Conservation (phyloP, 2,329 filamentous ascomycete species). For the Parastagonospora nodorum region DNA sequence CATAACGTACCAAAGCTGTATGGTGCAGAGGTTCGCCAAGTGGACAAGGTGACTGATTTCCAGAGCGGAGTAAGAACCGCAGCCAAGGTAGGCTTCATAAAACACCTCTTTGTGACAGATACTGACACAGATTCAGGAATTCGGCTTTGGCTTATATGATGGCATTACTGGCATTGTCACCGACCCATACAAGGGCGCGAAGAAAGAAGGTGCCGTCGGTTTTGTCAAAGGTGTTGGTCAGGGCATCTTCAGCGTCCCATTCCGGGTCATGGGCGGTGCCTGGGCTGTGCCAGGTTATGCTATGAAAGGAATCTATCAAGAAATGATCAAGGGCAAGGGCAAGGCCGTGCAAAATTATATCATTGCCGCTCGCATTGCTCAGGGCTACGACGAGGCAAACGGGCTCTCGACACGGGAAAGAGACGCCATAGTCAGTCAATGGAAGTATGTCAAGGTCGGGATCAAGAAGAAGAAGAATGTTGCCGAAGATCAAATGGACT, state of each 20-base stretch:
- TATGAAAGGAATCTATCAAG: constrained; percentile 80
- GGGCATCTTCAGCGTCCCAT: constrained; percentile 77
- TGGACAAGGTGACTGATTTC: constrained; percentile 78
- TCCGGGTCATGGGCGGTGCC: constrained; percentile 77
- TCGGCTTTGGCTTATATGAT: constrained; percentile 78
- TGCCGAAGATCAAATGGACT: constrained; percentile 54
- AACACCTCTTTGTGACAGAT: not conserved
- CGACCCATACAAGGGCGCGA: constrained; percentile 73
- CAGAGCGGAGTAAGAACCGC: constrained; percentile 77
- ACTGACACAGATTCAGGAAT: constrained; percentile 57
- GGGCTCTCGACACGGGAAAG: constrained; percentile 62
- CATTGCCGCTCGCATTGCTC: constrained; percentile 73
- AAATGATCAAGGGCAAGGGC: constrained; percentile 72
- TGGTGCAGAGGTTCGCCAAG: constrained; percentile 79
- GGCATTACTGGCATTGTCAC: constrained; percentile 80
- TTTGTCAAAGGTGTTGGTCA: constrained; percentile 81
- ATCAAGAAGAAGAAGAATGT: constrained; percentile 62
- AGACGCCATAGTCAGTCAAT: constrained; percentile 67
- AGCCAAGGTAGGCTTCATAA: constrained; percentile 59
- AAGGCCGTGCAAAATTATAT: constrained; percentile 79
- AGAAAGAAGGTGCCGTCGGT: constrained; percentile 68
- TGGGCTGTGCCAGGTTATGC: constrained; percentile 75
- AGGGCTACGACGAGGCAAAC: constrained; percentile 71
- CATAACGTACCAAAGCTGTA: constrained; percentile 86
- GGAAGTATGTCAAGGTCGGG: constrained; percentile 66